phyloP scores from a whole-genome alignment of 2,329 filamentous ascomycete species.

The Grosmannia serpens region DNA sequence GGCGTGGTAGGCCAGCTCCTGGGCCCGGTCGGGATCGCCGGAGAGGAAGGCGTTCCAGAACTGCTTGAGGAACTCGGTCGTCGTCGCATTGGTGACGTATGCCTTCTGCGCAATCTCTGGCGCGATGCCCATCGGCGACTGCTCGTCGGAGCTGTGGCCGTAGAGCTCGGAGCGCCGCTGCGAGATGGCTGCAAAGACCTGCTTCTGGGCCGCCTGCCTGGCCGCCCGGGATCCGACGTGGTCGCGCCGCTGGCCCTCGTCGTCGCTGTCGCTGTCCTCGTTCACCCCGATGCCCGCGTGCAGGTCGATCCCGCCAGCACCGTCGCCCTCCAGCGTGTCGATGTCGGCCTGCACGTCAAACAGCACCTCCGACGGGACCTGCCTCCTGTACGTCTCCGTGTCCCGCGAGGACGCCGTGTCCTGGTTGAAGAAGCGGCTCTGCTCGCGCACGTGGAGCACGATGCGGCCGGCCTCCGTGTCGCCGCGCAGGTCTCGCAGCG shows the following conservation, averaged over 20 bases:
- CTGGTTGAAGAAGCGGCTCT: slow-evolving; percentile 65
- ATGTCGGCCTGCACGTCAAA: slow-evolving; percentile 53
- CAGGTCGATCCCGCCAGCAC: slow-evolving; percentile 44
- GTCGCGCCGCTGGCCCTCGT: slow-evolving; percentile 24
- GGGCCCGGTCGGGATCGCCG: slow-evolving; percentile 68
- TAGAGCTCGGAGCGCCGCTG: slow-evolving; percentile 50
- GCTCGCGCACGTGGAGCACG: slow-evolving; percentile 77
- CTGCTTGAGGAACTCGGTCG: slow-evolving; percentile 90
- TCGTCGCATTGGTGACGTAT: slow-evolving; percentile 73
- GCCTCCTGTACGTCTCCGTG: slow-evolving; percentile 48
- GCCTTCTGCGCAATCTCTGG: slow-evolving; percentile 46
- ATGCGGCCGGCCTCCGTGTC: slow-evolving; percentile 66
- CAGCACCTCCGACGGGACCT: slow-evolving; percentile 59
- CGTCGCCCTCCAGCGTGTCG: slow-evolving; percentile 34
- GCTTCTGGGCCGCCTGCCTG: slow-evolving; percentile 50
- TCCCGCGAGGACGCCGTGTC: slow-evolving; percentile 35
- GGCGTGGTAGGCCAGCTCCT: slow-evolving; percentile 69
- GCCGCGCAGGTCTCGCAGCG: slow-evolving; percentile 68
- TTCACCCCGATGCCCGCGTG: slow-evolving; percentile 55
- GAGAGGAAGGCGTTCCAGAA: slow-evolving; percentile 93
- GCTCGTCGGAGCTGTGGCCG: slow-evolving; percentile 34
- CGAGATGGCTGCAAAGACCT: slow-evolving; percentile 54
- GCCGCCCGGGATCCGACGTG: slow-evolving; percentile 61
- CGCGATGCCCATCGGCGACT: slow-evolving; percentile 44
- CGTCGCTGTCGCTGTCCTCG: slow-evolving; percentile 58